Base-by-base conservation (phyloP, 352 stramenopile species). In the Nothophytophthora sp. region DNA sequence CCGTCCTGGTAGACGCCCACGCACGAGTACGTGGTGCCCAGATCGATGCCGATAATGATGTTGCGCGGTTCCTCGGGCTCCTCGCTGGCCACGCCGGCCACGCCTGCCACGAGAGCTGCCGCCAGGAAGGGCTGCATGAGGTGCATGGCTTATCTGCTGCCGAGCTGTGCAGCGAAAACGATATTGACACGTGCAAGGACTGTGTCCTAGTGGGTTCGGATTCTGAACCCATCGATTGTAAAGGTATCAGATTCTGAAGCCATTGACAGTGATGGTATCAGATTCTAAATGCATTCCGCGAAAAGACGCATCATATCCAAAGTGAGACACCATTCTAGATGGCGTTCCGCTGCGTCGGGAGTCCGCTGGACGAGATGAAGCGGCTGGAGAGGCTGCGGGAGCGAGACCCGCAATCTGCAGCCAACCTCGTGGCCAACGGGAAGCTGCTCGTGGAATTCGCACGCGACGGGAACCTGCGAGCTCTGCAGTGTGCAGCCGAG, bases 21-120 rank as follows among this genome's bases (percentile, higher is more conserved):
- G 76, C 89, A 98, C 41, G 70, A 90, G 76, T 98, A 98, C 2
- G 95, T 98, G 18, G 95, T 98, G 63, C 95, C 95, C 36, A 96
- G 60, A 72, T 95, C 86, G 54, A 96, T 96, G 49, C 87, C 84
- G 48, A 96, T 93, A 50, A 86, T 84, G 1, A 78, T 71, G 34
- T 81, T 82, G 43, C 81, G 68, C 45, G 72, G 65, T 19, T 57
- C 52, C 48, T 73, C 76, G 43, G 63, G 42, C 5, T 74, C 70
- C 2, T 71, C 68, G 24, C n/a, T 66, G 32, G 39, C 37, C 37
- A 43, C n/a, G n/a, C n/a, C n/a, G n/a, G n/a, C n/a, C n/a, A n/a
- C n/a, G n/a, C n/a, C n/a, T n/a, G n/a, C n/a, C n/a, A n/a, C n/a
- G n/a, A n/a, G n/a, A n/a, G n/a, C n/a, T n/a, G n/a, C n/a, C n/a